Conservation (phyloP, 139 green algal genomes). For the Haematococcus lacustris region DNA sequence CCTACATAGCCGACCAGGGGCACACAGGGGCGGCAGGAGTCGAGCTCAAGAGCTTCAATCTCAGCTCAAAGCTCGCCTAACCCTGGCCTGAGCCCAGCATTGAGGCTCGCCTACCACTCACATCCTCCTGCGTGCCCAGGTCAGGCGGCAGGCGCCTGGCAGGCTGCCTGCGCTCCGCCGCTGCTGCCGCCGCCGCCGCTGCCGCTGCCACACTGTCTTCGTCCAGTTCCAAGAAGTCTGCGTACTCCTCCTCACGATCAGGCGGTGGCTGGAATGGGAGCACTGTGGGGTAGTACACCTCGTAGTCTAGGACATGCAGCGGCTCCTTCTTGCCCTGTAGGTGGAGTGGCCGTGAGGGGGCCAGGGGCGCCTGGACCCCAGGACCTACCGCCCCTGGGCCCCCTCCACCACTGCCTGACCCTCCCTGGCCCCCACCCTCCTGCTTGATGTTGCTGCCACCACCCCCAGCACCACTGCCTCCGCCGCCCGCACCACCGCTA, state of each 20-base stretch:
- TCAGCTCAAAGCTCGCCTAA: too few relatives aligned
- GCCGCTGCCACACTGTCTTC: neutral
- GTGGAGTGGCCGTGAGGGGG: neutral
- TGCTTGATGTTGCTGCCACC: neutral
- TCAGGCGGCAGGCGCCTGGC: too few relatives aligned
- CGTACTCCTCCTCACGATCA: neutral
- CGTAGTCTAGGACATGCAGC: conserved; percentile 10
- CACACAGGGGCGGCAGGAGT: too few relatives aligned
- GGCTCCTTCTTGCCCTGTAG: conserved; percentile 4
- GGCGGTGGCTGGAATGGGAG: conserved; percentile 6
- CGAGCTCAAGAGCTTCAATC: too few relatives aligned
- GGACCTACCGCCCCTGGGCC: neutral
- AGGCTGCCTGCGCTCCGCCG: neutral
- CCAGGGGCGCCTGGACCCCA: too few relatives aligned
- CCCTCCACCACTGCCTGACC: neutral
- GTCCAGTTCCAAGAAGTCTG: neutral
- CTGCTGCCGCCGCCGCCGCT: neutral
- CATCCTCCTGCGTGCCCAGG: too few relatives aligned
- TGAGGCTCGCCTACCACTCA: too few relatives aligned
- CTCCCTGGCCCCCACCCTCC: neutral
- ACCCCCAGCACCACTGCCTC: neutral
- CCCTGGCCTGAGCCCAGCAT: too few relatives aligned
- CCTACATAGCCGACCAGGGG: too few relatives aligned
- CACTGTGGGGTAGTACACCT: conserved; percentile 5
- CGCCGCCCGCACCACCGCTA: neutral